A percentile compares a stretch with the other conserved stretches of the same genome.
Conservation (phyloP, 139 green algal genomes). For the Micractinium conductrix region DNA sequence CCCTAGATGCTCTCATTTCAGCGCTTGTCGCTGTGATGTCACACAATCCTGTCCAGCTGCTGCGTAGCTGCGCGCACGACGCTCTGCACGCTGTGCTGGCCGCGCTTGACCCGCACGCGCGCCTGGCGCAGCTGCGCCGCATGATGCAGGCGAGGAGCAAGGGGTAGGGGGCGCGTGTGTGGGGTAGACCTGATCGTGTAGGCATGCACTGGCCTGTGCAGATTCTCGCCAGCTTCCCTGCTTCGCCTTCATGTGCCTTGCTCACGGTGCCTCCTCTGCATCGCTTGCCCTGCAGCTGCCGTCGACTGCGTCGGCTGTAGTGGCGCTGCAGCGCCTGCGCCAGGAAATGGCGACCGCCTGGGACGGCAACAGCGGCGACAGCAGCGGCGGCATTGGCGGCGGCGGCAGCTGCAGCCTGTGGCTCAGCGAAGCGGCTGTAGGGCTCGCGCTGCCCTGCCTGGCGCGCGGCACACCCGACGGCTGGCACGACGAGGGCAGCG, state of each 20-base stretch:
- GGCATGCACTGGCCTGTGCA: background rate
- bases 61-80: constrained; percentile 40
- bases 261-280: background rate
- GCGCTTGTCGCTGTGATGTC: constrained; percentile 33
- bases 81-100: constrained; percentile 27
- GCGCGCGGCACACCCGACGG: background rate
- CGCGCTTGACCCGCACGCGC: background rate
- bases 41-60: constrained; percentile 31
- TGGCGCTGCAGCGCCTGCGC: constrained; percentile 39
- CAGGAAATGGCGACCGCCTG: constrained; percentile 38
- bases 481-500: constrained; percentile 22
- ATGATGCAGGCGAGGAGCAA: constrained; percentile 5
- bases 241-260: background rate
- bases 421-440: background rate
- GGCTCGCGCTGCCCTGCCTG: constrained; percentile 24
- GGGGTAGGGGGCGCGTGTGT: background rate
- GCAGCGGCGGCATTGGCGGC: background rate
- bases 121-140: constrained; percentile 6
- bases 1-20: constrained; percentile 1
- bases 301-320: constrained; percentile 1
- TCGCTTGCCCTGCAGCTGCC: background rate
- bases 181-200: background rate
- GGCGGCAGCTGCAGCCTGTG: background rate
- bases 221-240: background rate
- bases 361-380: background rate